A percentile compares a stretch with the other conserved stretches of the same genome.
Conservation (phyloP, 176 grass and related monocot genomes). For the Carex littledalei region DNA sequence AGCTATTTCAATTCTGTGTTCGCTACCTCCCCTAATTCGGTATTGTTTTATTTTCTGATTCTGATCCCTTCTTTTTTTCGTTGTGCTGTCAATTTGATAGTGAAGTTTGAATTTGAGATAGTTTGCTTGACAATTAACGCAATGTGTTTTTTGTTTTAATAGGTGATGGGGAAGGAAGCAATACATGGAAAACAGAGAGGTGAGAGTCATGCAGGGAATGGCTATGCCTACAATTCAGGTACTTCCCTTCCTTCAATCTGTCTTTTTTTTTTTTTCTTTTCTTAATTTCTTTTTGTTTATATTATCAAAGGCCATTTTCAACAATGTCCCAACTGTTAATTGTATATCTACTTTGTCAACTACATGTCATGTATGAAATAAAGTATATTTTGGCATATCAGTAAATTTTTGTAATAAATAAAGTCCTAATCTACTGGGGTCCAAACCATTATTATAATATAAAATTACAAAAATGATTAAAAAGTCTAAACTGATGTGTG, state of each 20-base stretch:
- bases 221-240: slow-evolving; percentile 16
- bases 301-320: not conserved
- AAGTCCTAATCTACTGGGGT: not conserved
- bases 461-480: not conserved
- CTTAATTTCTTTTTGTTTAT: not conserved
- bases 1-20: slow-evolving; percentile 20
- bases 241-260: not conserved
- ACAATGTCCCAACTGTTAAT: not conserved
- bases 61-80: not conserved
- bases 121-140: not conserved
- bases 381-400: not conserved
- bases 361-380: not conserved
- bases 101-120: not conserved
- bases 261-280: not conserved
- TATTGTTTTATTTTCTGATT: not conserved
- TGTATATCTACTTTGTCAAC: not conserved
- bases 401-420: not conserved
- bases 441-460: not conserved
- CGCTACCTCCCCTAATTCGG: not conserved
- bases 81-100: not conserved
- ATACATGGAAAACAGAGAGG: slow-evolving; percentile 23
- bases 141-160: slow-evolving; percentile 5
- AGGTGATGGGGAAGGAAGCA: slow-evolving; percentile 22
- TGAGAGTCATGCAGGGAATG: slow-evolving; percentile 23
- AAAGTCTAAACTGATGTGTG: not conserved